A percentile compares a stretch with the other conserved stretches of the same genome.
These are phyloP conservation scores for Fusarium annulatum DNA, from an alignment of 2,329 filamentous ascomycete species.

Conservation along the genomic window DNA sequence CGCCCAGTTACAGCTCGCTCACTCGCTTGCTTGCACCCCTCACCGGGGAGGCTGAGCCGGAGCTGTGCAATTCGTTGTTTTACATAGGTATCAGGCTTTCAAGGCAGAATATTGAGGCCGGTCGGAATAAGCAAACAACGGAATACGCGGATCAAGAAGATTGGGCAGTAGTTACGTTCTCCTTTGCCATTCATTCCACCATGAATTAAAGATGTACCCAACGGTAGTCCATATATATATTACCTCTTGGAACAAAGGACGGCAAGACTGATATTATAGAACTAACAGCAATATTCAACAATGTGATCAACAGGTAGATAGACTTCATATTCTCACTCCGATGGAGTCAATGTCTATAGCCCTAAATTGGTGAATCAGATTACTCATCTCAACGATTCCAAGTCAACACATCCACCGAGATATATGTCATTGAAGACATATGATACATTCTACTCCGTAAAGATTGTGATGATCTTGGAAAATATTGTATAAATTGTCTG, in stretches of 20 bases:
- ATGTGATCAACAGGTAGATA: neutral
- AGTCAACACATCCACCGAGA: neutral
- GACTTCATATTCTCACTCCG: neutral
- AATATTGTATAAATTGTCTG: conserved; percentile 9
- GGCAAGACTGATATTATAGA: neutral
- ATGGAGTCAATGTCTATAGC: conserved; percentile 10
- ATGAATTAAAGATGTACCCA: neutral
- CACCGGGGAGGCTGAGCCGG: conserved; percentile 36
- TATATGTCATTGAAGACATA: neutral
- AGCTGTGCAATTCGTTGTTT: conserved; percentile 35
- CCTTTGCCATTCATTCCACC: neutral
- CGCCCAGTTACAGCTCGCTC: conserved; percentile 29
- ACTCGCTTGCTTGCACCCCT: conserved; percentile 32
- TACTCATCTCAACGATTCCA: conserved; percentile 10
- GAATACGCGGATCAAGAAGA: conserved; percentile 21
- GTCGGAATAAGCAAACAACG: conserved; percentile 26
- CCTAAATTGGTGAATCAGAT: conserved; percentile 6
- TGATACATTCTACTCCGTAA: neutral
- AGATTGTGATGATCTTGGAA: neutral
- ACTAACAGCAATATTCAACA: neutral
- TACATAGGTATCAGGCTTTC: conserved; percentile 12
- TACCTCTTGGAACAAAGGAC: neutral
- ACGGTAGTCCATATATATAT: neutral
- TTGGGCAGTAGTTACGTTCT: conserved; percentile 11
- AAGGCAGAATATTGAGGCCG: conserved; percentile 24